phyloP scores from a whole-genome alignment of 1,284 basidiomycete genomes.

The Athelia psychrophila region DNA sequence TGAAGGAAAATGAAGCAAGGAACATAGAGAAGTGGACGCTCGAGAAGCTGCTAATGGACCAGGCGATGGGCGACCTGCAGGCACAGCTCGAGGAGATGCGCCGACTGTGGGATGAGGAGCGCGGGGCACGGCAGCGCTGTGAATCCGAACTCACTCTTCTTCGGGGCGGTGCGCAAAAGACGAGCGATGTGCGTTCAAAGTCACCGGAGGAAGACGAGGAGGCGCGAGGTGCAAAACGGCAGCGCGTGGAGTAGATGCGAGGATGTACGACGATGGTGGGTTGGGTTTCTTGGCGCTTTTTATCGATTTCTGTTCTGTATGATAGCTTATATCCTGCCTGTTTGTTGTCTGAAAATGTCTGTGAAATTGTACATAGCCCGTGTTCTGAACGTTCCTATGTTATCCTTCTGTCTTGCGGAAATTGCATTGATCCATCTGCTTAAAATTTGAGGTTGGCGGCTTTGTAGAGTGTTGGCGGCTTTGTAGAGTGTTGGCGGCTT shows the following conservation, averaged over 20 bases:
- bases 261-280: no score
- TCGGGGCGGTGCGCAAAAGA: slow-evolving; percentile 24
- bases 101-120: slow-evolving; percentile 71
- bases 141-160: slow-evolving; percentile 60
- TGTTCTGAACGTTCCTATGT: no score
- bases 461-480: no score
- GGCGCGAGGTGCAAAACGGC: slow-evolving; percentile 33
- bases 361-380: no score
- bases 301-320: no score
- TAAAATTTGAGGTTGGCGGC: no score
- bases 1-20: slow-evolving; percentile 87
- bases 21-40: slow-evolving; percentile 96
- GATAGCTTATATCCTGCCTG: no score
- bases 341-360: no score
- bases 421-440: no score
- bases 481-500: no score
- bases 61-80: slow-evolving; percentile 84
- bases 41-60: slow-evolving; percentile 90
- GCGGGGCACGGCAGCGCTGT: slow-evolving; percentile 48
- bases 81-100: slow-evolving; percentile 76
- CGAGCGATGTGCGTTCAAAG: neutral
- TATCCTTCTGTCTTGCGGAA: no score
- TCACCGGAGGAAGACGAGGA: slow-evolving; percentile 17
- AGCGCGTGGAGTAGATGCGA: slow-evolving; percentile 30
- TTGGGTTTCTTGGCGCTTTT: no score